Evolutionary conservation across 1,284 basidiomycete species (phyloP).

Genomic region (Cutaneotrichosporon sp.): DNA sequence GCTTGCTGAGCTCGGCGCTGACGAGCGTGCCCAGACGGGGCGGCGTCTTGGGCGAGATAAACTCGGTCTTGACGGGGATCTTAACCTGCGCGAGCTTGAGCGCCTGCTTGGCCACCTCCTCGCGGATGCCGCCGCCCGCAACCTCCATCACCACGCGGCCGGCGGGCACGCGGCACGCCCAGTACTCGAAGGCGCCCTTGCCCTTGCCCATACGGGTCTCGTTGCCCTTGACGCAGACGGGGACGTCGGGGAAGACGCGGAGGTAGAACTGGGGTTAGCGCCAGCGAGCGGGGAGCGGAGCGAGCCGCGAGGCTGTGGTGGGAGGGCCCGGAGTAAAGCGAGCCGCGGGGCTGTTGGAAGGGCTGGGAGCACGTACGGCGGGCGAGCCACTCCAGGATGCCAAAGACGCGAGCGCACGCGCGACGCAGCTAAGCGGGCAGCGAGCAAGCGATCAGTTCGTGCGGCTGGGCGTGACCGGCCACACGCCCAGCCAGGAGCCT

Average conservation of each 20-base stretch:
- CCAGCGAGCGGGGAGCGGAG: not conserved
- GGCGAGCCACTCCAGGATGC: too few relatives aligned
- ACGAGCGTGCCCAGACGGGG: slow-evolving; percentile 70
- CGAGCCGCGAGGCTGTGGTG: too few relatives aligned
- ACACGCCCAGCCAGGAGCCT: too few relatives aligned
- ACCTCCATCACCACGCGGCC: slow-evolving; percentile 95
- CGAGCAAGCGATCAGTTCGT: too few relatives aligned
- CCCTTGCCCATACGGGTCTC: slow-evolving; percentile 99
- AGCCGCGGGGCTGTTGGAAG: too few relatives aligned
- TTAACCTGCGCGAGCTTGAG: slow-evolving; percentile 87
- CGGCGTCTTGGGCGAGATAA: slow-evolving; percentile 69
- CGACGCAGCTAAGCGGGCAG: too few relatives aligned
- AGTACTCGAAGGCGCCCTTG: slow-evolving; percentile 95
- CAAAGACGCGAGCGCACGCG: too few relatives aligned
- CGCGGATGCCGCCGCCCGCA: slow-evolving; percentile 84
- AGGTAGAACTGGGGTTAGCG: slow-evolving; percentile 61
- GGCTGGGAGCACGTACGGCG: too few relatives aligned
- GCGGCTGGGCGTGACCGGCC: too few relatives aligned
- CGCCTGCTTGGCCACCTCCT: slow-evolving; percentile 90
- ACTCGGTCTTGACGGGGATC: slow-evolving; percentile 86
- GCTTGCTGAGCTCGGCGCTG: slow-evolving; percentile 30
- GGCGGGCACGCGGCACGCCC: slow-evolving; percentile 90
- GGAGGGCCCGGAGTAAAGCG: too few relatives aligned
- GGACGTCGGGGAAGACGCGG: slow-evolving; percentile 93
- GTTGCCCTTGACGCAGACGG: slow-evolving; percentile 98